Percentiles rank a stretch among this genome's conserved stretches.
phyloP scores from a whole-genome alignment of 306 rosid genomes.

The Lotus japonicus region DNA sequence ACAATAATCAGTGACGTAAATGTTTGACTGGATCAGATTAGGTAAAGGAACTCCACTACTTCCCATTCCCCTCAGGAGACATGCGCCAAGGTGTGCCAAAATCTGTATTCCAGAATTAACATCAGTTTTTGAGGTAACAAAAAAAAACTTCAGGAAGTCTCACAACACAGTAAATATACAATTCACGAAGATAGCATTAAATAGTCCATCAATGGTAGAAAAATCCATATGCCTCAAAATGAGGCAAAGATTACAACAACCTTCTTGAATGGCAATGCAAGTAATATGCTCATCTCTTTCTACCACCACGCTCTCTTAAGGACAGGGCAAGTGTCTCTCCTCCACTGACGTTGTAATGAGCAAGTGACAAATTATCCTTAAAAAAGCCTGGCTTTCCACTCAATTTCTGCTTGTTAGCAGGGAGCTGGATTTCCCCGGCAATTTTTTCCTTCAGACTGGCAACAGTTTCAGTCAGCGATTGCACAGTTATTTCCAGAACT shows the following conservation, averaged over 20 bases:
- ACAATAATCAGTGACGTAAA: conserved; percentile 23
- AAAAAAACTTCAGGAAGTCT: conserved; percentile 13
- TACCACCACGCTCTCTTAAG: conserved; percentile 96
- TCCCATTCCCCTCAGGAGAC: conserved; percentile 42
- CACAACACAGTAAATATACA: conserved; percentile 19
- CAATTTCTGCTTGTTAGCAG: conserved; percentile 95
- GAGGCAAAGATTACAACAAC: conserved; percentile 41
- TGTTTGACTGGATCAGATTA: conserved; percentile 22
- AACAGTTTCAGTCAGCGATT: conserved; percentile 78
- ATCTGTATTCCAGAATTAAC: conserved; percentile 56
- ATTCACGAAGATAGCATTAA: conserved; percentile 18
- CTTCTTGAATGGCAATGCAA: conserved; percentile 35
- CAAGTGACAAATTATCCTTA: conserved; percentile 91
- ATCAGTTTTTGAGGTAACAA: conserved; percentile 34
- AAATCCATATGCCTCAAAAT: conserved; percentile 26
- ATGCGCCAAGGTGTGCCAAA: conserved; percentile 40
- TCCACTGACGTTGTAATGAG: conserved; percentile 79
- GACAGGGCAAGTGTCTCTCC: conserved; percentile 68
- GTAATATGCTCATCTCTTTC: conserved; percentile 64
- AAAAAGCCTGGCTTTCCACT: conserved; percentile 96
- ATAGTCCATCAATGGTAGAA: conserved; percentile 26
- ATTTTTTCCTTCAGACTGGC: conserved; percentile 88
- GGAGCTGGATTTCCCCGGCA: conserved; percentile 94
- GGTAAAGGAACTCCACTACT: conserved; percentile 41
- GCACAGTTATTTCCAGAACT: conserved; percentile 68